phyloP scores from a whole-genome alignment of 2,329 filamentous ascomycete species.

The Aspergillus terreus region DNA sequence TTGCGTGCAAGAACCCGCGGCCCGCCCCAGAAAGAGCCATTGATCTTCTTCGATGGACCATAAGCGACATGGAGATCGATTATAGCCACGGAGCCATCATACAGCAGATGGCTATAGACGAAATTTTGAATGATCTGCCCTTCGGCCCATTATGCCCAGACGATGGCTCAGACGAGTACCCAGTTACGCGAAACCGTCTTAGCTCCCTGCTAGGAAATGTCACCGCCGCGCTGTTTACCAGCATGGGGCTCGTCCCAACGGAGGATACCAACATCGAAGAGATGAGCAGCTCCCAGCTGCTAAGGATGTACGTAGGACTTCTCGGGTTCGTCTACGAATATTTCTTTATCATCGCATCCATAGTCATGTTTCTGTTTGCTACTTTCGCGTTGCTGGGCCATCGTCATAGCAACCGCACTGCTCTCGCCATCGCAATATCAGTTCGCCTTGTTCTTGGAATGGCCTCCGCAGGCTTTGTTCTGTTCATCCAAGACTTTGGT shows the following conservation, averaged over 20 bases:
- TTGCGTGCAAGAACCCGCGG: constrained; percentile 37
- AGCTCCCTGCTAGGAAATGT: constrained; percentile 38
- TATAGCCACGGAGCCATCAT: constrained; percentile 30
- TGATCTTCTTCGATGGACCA: constrained; percentile 33
- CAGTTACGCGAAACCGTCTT: constrained; percentile 25
- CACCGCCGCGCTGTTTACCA: constrained; percentile 38
- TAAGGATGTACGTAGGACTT: constrained; percentile 35
- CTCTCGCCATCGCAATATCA: constrained; percentile 22
- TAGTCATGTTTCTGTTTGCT: constrained; percentile 36
- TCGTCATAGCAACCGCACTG: constrained; percentile 21
- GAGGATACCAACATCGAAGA: constrained; percentile 23
- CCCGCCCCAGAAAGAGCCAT: constrained; percentile 26
- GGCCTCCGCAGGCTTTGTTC: constrained; percentile 25
- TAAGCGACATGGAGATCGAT: constrained; percentile 39
- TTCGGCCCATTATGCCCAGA: constrained; percentile 28
- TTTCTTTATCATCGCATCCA: constrained; percentile 35
- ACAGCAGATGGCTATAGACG: constrained; percentile 30
- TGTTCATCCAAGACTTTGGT: constrained; percentile 29
- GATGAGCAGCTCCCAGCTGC: constrained; percentile 27
- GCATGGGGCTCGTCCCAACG: constrained; percentile 36
- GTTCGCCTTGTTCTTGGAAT: constrained; percentile 28
- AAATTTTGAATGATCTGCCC: constrained; percentile 28
- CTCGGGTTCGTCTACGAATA: constrained; percentile 40
- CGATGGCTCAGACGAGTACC: constrained; percentile 14
- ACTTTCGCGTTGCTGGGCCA: constrained; percentile 28